Conservation (phyloP, 1,139 yeast genomes). For the Candida dubliniensis region DNA sequence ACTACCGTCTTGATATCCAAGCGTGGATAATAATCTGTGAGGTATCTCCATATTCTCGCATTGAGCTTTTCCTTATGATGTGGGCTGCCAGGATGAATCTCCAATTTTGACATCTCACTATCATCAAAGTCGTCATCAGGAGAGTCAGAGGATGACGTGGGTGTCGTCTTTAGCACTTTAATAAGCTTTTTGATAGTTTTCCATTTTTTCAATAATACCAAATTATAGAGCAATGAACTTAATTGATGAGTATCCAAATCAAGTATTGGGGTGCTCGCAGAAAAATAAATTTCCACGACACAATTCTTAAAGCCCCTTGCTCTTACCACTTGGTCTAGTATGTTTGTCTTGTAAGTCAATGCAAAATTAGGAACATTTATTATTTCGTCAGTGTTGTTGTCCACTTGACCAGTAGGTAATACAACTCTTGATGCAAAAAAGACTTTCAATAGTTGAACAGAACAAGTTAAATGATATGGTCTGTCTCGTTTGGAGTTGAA, state of each 20-base stretch:
- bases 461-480: constrained; percentile 52
- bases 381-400: constrained; percentile 36
- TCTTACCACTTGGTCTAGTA: constrained; percentile 38
- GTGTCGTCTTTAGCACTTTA: neutral
- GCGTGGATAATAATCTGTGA: constrained; percentile 46
- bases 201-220: constrained; percentile 34
- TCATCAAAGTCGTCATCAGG: constrained; percentile 6
- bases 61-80: constrained; percentile 9
- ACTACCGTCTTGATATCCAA: constrained; percentile 42
- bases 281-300: constrained; percentile 38
- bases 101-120: neutral
- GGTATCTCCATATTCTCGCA: constrained; percentile 13
- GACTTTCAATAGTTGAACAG: constrained; percentile 44
- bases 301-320: constrained; percentile 40
- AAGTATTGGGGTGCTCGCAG: constrained; percentile 49
- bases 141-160: neutral
- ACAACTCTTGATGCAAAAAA: constrained; percentile 23
- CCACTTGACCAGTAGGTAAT: constrained; percentile 14
- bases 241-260: constrained; percentile 49
- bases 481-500: constrained; percentile 48
- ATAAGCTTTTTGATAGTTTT: constrained; percentile 17
- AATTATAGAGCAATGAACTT: constrained; percentile 40
- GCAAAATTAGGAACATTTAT: constrained; percentile 54
- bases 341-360: constrained; percentile 55
- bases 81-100: no score